Evolutionary conservation across 2,329 filamentous ascomycete species (phyloP).

Genomic region (Fusarium sp.): DNA sequence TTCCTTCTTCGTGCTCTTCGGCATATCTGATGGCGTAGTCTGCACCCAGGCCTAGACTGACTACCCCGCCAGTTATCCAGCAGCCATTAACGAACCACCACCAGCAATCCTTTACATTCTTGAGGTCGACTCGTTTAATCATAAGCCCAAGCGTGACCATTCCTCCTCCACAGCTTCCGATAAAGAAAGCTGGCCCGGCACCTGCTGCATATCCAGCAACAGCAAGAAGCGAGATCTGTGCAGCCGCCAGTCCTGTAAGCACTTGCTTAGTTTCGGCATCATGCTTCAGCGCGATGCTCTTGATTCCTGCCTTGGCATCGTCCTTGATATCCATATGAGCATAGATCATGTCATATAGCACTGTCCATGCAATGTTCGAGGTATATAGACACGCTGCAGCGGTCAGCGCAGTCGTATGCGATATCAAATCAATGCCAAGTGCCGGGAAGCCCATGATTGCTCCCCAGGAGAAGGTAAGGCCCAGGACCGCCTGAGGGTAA

Average conservation of each 20-base stretch:
- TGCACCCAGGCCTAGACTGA: conserved; percentile 66
- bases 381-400: conserved; percentile 77
- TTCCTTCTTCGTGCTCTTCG: conserved; percentile 43
- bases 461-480: conserved; percentile 89
- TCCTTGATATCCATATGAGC: conserved; percentile 92
- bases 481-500: conserved; percentile 86
- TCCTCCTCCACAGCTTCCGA: conserved; percentile 74
- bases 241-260: conserved; percentile 73
- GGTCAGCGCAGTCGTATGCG: conserved; percentile 69
- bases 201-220: conserved; percentile 75
- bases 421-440: conserved; percentile 79
- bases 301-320: conserved; percentile 87
- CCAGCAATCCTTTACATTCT: conserved; percentile 75
- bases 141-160: conserved; percentile 70
- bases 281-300: conserved; percentile 85
- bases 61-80: conserved; percentile 73
- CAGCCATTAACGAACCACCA: conserved; percentile 82
- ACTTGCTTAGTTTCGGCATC: conserved; percentile 81
- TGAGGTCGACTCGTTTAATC: conserved; percentile 74
- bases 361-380: conserved; percentile 86
- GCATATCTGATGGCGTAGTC: conserved; percentile 68
- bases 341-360: conserved; percentile 93
- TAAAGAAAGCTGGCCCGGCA: conserved; percentile 75
- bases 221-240: conserved; percentile 76
- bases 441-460: conserved; percentile 89